Conservation (phyloP, 2,329 filamentous ascomycete species). For the Penicillium freii region DNA sequence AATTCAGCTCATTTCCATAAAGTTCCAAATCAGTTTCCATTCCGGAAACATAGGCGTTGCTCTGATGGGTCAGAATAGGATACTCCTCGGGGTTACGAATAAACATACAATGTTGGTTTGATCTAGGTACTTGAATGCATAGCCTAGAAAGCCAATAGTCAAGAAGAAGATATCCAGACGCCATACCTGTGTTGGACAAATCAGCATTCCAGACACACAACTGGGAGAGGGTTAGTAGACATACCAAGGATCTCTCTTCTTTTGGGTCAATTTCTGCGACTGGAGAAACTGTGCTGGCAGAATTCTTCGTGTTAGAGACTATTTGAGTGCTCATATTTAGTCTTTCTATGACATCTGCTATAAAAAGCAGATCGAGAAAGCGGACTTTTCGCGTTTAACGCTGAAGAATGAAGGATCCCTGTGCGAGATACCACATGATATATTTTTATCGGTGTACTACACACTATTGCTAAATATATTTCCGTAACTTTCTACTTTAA, state of each 20-base stretch:
- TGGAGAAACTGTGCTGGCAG: background rate
- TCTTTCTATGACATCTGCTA: background rate
- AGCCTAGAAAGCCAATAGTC: background rate
- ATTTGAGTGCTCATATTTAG: background rate
- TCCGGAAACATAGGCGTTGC: background rate
- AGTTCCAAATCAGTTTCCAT: background rate
- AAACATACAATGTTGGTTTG: background rate
- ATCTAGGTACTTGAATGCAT: background rate
- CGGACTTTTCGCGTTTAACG: background rate
- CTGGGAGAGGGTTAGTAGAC: background rate
- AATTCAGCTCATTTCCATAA: background rate
- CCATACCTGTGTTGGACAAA: background rate
- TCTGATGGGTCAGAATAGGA: background rate
- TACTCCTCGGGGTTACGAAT: background rate
- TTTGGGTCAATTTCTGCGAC: background rate
- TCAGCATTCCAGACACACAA: background rate
- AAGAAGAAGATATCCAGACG: background rate
- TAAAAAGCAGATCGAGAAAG: background rate
- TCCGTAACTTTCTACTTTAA: background rate
- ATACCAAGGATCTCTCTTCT: background rate
- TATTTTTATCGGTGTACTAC: background rate
- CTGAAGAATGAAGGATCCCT: background rate
- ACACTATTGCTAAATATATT: background rate
- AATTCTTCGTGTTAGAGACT: background rate
- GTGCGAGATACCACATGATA: background rate